Base-by-base conservation (phyloP, 129 eudicot genomes). In the Escallonia rubra region DNA sequence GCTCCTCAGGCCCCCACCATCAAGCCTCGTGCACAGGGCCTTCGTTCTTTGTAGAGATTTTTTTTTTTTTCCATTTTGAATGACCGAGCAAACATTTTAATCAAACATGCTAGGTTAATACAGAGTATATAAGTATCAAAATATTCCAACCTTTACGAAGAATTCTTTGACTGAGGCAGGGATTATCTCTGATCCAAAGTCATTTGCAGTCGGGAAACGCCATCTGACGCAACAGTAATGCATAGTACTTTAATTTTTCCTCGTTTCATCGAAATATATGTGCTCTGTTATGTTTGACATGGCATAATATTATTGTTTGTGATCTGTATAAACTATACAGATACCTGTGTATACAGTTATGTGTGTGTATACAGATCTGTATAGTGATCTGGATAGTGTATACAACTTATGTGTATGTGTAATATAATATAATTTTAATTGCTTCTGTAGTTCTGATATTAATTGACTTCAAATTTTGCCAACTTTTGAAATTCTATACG, bases 101-200 rank as follows among this genome's bases (percentile, higher is more conserved):
- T 41, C 12, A 39, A 52, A 9, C 10, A 6, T 11, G 12, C 13
- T 6, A 4, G 12, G 6, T 6, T 5, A 57, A 57, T 23, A 10
- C 8, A 14, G 7, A 15, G 15, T 41, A 7, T 23, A 57, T 49
- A 11, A 54, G 4, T 54, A 5, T 54, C 50, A 53, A 41, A 6
- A 67, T 65, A 72, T 88, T 96, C 76, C 84, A 96, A 64, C 87
- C 88, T 55, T 94, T 90, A n/a, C 79, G 84, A 48, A 23, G 34
- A 23, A 23, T 34, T 90, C 96, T 14, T 66, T 77, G 2, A 89
- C 86, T 40, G 97, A 88, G 44, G 97, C 71, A 16, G 97, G 99
- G 71, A 94, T 86, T 57, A 94, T 89, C 80, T 94, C 97, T 1
- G 92, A 89, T 34, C 97, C 97, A 68, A 94, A 94, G 66, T 94